Evolutionary conservation across 805 yeast species (phyloP), one percentile per base, ranked within the genome.

Genomic region (Candida golubevii): DNA sequence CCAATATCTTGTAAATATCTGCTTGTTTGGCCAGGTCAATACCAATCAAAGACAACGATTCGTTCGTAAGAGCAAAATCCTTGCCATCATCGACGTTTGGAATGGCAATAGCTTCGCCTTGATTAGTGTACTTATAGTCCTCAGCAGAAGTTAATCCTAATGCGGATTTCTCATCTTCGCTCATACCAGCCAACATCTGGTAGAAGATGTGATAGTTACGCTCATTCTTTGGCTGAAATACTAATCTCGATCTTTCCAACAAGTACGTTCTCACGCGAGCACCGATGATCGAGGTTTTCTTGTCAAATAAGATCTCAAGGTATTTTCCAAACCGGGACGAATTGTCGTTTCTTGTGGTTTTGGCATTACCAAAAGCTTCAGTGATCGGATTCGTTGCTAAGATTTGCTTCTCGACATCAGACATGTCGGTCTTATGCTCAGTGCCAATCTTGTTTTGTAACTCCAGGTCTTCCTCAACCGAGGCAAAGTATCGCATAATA

Each of bases 291-390:
- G 86, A 78, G 15, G 85, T 82, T 26, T 78, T 60, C 18, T 76
- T 66, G 66, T 88, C 85, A 65, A 91, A 91, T 54, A 89, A 71
- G 56, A 91, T 91, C 67, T 91, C 98, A 54, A 91, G 74, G 63
- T 91, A 91, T 66, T 91, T 91, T 60, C 99, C 99, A 61, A 93
- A 95, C 66, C 99, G 84, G 26, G 98, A 91, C 27, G 98, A 93
- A 67, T 91, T 91, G 69, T 91, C 97, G 63, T 91, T 91, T 73
- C 99, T 83, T 14, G 96, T 85, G 2, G 99, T 91, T 62, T 91
- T 91, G 7, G 99, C 98, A 65, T 95, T 93, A 73, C 99, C 99
- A 66, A 93, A 93, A 0, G 98, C 93, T 69, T 93, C 99, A 84
- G 93, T 85, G 56, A 93, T 85, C 3, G 98, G 98, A 62, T 91